Conservation (phyloP, 768 basidiomycete species). For the Collybiopsis luxurians region DNA sequence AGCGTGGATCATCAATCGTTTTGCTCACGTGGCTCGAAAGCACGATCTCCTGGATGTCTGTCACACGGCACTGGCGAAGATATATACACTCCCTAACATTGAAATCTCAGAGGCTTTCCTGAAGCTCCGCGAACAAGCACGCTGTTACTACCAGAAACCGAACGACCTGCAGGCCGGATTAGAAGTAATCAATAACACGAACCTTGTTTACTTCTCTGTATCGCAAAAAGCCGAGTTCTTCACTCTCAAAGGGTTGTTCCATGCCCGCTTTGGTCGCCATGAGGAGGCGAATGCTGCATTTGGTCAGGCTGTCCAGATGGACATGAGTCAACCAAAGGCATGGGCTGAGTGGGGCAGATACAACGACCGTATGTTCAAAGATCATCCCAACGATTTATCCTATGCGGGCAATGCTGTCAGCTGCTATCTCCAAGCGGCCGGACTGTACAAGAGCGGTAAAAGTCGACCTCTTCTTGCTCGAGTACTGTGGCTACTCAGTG, state of each 20-base stretch:
- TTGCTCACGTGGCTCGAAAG: slow-evolving; percentile 97
- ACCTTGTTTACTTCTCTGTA: slow-evolving; percentile 94
- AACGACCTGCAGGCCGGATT: slow-evolving; percentile 91
- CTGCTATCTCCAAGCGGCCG: slow-evolving; percentile 97
- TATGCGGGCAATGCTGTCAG: slow-evolving; percentile 91
- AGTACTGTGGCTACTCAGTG: slow-evolving; percentile 93
- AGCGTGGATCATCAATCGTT: slow-evolving; percentile 99
- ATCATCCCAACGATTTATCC: slow-evolving; percentile 66
- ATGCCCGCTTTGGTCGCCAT: slow-evolving; percentile 77
- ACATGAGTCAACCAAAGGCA: slow-evolving; percentile 91
- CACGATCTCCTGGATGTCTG: slow-evolving; percentile 96
- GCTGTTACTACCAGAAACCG: slow-evolving; percentile 95
- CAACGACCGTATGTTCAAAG: slow-evolving; percentile 92
- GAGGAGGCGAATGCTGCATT: slow-evolving; percentile 93
- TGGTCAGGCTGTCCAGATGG: slow-evolving; percentile 93
- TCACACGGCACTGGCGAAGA: slow-evolving; percentile 91
- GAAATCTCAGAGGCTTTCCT: slow-evolving; percentile 99
- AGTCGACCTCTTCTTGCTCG: slow-evolving; percentile 88
- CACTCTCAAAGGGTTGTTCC: slow-evolving; percentile 98
- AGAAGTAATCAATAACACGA: slow-evolving; percentile 99
- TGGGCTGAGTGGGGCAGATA: slow-evolving; percentile 99
- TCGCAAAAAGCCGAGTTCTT: slow-evolving; percentile 98
- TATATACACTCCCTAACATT: slow-evolving; percentile 98
- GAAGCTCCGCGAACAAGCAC: slow-evolving; percentile 96
- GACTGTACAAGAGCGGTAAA: slow-evolving; percentile 91